Conservation (phyloP, 148 eudicot species). For the Rhododendron vialii region DNA sequence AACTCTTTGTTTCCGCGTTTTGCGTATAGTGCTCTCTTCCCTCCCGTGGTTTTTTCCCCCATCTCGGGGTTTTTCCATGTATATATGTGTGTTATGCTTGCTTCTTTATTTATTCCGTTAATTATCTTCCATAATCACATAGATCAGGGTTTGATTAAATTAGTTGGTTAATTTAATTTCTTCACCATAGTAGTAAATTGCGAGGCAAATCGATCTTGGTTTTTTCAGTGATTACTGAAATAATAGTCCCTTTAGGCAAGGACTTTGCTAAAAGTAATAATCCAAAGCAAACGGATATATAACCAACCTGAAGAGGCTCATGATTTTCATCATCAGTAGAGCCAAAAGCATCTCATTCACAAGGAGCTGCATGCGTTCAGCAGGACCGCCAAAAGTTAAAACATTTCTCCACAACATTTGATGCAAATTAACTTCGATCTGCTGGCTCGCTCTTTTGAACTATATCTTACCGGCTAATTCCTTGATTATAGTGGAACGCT, state of each 20-base stretch:
- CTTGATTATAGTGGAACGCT: conserved; percentile 71
- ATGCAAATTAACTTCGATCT: conserved; percentile 77
- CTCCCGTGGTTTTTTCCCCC: background rate
- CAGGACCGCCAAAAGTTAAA: conserved; percentile 63
- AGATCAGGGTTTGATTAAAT: background rate
- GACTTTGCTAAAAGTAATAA: background rate
- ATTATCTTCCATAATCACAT: background rate
- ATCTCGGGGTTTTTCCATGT: background rate
- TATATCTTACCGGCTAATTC: conserved; percentile 93
- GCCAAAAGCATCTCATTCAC: conserved; percentile 96
- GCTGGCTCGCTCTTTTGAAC: conserved; percentile 99
- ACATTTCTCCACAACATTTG: conserved; percentile 96
- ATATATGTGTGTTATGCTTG: background rate
- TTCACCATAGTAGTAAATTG: background rate
- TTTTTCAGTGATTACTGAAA: background rate
- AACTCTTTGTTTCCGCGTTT: background rate
- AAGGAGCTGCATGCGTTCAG: conserved; percentile 71
- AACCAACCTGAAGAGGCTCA: conserved; percentile 93
- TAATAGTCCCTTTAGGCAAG: too few relatives aligned
- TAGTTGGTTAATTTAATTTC: background rate
- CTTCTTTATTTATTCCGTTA: background rate
- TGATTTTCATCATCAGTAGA: conserved; percentile 98
- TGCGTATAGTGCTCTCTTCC: background rate
- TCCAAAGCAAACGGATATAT: background rate
- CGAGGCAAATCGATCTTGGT: background rate